Conservation (phyloP, 768 basidiomycete species). For the Megacollybia marginata region DNA sequence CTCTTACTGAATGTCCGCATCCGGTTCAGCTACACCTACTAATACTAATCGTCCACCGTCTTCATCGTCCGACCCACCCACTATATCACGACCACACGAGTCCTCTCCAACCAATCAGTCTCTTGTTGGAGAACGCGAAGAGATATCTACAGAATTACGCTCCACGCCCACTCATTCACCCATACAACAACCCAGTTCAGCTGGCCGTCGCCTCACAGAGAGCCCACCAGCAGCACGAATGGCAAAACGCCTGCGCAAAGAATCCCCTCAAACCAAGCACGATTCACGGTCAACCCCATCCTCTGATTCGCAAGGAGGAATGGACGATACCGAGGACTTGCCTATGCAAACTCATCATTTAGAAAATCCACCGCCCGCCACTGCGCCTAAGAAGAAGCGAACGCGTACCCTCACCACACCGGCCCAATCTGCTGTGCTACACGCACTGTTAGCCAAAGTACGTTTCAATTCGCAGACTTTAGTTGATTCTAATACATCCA, state of each 20-base stretch:
- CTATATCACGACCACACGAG: conserved; percentile 40
- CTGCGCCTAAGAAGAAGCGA: conserved; percentile 67
- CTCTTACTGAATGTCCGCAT: conserved; percentile 40
- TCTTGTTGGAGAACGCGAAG: conserved; percentile 6
- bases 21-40: conserved; percentile 38
- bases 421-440: conserved; percentile 82
- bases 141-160: conserved; percentile 6
- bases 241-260: conserved; percentile 36
- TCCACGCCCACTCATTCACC: conserved; percentile 13
- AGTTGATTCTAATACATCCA: conserved; percentile 1
- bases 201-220: conserved; percentile 15
- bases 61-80: conserved; percentile 25
- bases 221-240: conserved; percentile 27
- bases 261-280: conserved; percentile 18
- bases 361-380: conserved; percentile 26
- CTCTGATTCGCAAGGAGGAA: conserved; percentile 44
- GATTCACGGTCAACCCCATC: conserved; percentile 26
- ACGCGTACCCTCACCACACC: conserved; percentile 82
- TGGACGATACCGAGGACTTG: conserved; percentile 56
- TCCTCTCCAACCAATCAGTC: conserved; percentile 19
- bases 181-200: conserved; percentile 17
- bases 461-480: conserved; percentile 8
- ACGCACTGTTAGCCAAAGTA: conserved; percentile 83
- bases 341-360: conserved; percentile 34
- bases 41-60: conserved; percentile 29